These are phyloP conservation scores for Globisporangium barbulae DNA, from an alignment of 352 stramenopile genomes.

Conservation along the genomic window DNA sequence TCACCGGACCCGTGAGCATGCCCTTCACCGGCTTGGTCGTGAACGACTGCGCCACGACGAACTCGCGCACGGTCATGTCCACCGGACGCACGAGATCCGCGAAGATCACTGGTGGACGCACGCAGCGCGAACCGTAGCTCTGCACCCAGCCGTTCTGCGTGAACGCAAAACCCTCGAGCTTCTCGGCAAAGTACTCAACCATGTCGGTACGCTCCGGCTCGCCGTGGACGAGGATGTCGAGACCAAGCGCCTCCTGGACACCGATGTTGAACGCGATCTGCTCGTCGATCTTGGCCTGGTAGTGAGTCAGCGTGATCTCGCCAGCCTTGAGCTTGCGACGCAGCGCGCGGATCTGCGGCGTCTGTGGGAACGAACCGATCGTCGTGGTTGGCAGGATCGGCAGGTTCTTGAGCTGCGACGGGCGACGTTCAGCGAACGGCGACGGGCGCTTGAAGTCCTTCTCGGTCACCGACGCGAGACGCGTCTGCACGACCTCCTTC, in stretches of 20 bases:
- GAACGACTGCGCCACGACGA: constrained; percentile 88
- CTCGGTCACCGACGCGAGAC: constrained; percentile 55
- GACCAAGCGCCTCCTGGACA: constrained; percentile 87
- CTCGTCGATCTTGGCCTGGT: constrained; percentile 87
- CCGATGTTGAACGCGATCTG: constrained; percentile 92
- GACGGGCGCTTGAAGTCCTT: constrained; percentile 81
- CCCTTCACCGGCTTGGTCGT: constrained; percentile 91
- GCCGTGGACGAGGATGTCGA: constrained; percentile 94
- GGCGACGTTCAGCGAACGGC: constrained; percentile 74
- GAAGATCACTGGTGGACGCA: constrained; percentile 91
- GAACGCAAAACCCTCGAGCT: constrained; percentile 91
- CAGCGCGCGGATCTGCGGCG: constrained; percentile 78
- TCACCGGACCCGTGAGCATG: constrained; percentile 93
- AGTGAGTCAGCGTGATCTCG: constrained; percentile 70
- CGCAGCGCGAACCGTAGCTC: constrained; percentile 91
- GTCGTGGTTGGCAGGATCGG: constrained; percentile 91
- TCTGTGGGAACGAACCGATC: constrained; percentile 95
- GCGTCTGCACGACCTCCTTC: constrained; percentile 58
- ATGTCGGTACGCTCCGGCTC: constrained; percentile 94
- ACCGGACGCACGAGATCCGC: constrained; percentile 78
- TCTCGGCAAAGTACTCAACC: constrained; percentile 95
- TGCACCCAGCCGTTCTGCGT: constrained; percentile 93
- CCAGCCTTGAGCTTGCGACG: constrained; percentile 80
- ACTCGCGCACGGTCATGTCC: constrained; percentile 91
- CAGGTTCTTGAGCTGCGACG: constrained; percentile 58